phyloP scores from a whole-genome alignment of 768 basidiomycete genomes.

The Glaciozyma martinii region DNA sequence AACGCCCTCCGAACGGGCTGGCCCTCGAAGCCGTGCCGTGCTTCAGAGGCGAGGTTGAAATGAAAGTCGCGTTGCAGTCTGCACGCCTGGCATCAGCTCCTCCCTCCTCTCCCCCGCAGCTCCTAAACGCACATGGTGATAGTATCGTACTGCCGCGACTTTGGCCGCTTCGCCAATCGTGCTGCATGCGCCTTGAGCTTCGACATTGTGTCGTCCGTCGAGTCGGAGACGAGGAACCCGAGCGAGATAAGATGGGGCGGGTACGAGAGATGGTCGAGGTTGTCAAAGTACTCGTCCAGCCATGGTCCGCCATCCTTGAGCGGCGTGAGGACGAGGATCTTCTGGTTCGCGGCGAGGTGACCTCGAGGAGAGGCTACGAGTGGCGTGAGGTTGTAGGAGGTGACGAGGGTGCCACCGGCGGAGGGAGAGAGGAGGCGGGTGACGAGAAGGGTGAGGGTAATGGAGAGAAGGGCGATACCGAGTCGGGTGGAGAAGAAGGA shows the following conservation, averaged over 20 bases:
- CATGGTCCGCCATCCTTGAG: slow-evolving; percentile 11
- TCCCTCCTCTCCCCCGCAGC: no score
- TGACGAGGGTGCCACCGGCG: not conserved
- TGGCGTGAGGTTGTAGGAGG: slow-evolving; percentile 4
- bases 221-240: slow-evolving; percentile 22
- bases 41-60: slow-evolving; percentile 8
- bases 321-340: slow-evolving; percentile 21
- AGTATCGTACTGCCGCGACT: slow-evolving; percentile 1
- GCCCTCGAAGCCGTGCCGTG: slow-evolving; percentile 16
- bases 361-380: slow-evolving; percentile 5
- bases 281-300: slow-evolving; percentile 22
- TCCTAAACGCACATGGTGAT: slow-evolving; percentile 5
- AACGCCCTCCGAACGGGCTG: slow-evolving; percentile 17
- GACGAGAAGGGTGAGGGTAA: slow-evolving; percentile 5
- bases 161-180: not conserved
- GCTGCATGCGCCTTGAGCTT: slow-evolving; percentile 1
- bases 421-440: slow-evolving; percentile 2
- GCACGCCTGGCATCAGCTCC: not conserved
- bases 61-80: slow-evolving; percentile 12
- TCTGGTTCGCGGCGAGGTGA: not conserved
- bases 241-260: slow-evolving; percentile 20
- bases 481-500: not conserved
- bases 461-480: not conserved
- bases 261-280: not conserved
- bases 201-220: slow-evolving; percentile 10